Evolutionary conservation across 1,284 basidiomycete genomes (phyloP).

Genomic region (Leccinum pachyderme): DNA sequence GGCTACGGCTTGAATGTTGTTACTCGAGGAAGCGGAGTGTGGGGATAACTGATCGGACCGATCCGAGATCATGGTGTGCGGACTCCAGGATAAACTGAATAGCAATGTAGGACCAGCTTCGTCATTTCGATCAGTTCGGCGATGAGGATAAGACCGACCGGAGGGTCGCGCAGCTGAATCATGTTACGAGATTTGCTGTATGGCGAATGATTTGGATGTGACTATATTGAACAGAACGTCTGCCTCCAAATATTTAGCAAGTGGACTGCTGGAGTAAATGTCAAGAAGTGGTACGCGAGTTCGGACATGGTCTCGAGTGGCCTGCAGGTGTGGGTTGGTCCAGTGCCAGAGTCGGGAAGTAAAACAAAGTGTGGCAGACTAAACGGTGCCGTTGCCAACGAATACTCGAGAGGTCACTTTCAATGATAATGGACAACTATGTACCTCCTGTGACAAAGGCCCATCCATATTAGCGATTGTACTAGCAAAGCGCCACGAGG

Average conservation of each 20-base stretch:
- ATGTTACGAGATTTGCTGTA: neutral
- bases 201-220: neutral
- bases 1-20: neutral
- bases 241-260: neutral
- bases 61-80: neutral
- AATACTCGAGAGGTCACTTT: neutral
- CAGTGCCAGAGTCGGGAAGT: neutral
- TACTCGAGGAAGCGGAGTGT: neutral
- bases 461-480: conserved; percentile 47
- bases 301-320: neutral
- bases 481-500: conserved; percentile 38
- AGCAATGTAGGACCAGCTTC: neutral
- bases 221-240: neutral
- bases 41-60: neutral
- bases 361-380: neutral
- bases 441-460: conserved; percentile 13
- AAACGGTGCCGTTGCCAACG: neutral
- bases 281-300: neutral
- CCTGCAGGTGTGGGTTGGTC: neutral
- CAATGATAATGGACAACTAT: neutral
- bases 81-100: neutral
- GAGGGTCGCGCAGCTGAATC: neutral
- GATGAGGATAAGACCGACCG: neutral
- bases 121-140: neutral
- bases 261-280: neutral